phyloP scores from a whole-genome alignment of 306 rosid genomes.

The Dalbergia cultrata region DNA sequence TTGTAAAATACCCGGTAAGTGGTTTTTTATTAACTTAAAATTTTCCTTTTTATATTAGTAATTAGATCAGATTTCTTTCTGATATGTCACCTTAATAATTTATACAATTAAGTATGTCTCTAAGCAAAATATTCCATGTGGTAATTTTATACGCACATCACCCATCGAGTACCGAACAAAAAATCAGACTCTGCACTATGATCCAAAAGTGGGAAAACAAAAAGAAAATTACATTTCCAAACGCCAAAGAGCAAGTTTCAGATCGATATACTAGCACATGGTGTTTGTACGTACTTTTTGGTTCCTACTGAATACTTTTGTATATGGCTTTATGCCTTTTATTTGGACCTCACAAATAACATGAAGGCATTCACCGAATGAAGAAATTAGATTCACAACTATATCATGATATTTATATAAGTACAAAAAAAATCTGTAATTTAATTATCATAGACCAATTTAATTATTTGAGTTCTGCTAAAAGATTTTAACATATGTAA shows the following conservation, averaged over 20 bases:
- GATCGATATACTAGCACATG: slow-evolving; percentile 36
- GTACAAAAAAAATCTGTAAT: background rate
- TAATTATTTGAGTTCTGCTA: background rate
- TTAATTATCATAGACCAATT: background rate
- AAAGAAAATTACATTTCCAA: slow-evolving; percentile 38
- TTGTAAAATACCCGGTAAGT: background rate
- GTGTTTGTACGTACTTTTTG: slow-evolving; percentile 27
- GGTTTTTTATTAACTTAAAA: background rate
- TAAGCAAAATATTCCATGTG: slow-evolving; percentile 34
- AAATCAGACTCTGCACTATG: background rate
- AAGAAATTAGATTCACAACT: background rate
- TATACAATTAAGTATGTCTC: background rate
- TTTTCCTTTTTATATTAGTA: background rate
- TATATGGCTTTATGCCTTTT: background rate
- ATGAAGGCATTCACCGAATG: background rate
- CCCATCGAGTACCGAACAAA: slow-evolving; percentile 41
- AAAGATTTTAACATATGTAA: background rate
- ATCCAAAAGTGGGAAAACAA: slow-evolving; percentile 38
- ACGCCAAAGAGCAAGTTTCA: slow-evolving; percentile 44
- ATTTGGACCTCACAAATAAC: background rate
- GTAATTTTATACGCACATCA: slow-evolving; percentile 17
- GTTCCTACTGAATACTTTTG: slow-evolving; percentile 5
- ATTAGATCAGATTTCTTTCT: background rate
- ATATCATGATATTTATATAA: background rate
- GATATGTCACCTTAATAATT: background rate